Conservation (phyloP, 306 rosid genomes). For the Quercus gilva region DNA sequence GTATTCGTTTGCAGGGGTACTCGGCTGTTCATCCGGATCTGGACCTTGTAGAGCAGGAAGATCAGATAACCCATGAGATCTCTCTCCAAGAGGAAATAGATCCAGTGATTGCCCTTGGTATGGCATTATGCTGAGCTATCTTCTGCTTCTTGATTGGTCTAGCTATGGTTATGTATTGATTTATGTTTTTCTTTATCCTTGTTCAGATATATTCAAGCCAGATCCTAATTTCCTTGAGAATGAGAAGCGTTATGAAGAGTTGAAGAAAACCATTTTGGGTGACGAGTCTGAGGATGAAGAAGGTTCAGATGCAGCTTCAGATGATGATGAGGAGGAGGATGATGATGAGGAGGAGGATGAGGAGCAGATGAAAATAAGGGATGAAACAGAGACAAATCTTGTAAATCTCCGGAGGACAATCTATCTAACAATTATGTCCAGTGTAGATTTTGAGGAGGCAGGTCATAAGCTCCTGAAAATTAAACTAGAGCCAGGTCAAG, state of each 20-base stretch:
- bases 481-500: conserved; percentile 97
- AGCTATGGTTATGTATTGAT: conserved; percentile 1
- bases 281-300: conserved; percentile 70
- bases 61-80: conserved; percentile 55
- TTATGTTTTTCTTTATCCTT: background rate
- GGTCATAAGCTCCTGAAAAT: conserved; percentile 95
- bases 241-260: conserved; percentile 78
- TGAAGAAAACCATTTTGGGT: conserved; percentile 70
- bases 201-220: conserved; percentile 72
- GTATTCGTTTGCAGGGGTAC: conserved; percentile 42
- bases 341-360: conserved; percentile 68
- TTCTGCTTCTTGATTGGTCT: conserved; percentile 7
- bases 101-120: conserved; percentile 51
- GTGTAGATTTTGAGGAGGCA: conserved; percentile 97
- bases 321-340: conserved; percentile 22
- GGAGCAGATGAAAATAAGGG: conserved; percentile 66
- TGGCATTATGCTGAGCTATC: conserved; percentile 11
- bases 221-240: conserved; percentile 74
- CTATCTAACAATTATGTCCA: conserved; percentile 85
- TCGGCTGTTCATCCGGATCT: conserved; percentile 56
- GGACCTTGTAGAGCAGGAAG: conserved; percentile 62
- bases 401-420: conserved; percentile 89
- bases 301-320: conserved; percentile 63
- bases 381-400: conserved; percentile 93
- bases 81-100: conserved; percentile 51